Evolutionary conservation across 2,329 filamentous ascomycete species (phyloP).

Genomic region (Cyphellophora europaea): DNA sequence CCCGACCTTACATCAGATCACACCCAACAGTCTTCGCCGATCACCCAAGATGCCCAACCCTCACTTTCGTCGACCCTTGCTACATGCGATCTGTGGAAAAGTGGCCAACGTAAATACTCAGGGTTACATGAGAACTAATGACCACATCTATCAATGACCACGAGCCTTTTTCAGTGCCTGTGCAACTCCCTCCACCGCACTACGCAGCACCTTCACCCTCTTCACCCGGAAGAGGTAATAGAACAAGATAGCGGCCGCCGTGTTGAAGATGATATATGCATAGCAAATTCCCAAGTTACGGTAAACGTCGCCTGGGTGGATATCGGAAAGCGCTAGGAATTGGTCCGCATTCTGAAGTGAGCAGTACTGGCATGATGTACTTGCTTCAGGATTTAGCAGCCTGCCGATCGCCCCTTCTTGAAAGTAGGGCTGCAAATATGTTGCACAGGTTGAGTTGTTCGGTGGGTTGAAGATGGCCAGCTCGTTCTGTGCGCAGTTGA

Average conservation of each 20-base stretch:
- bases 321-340: slow-evolving; percentile 34
- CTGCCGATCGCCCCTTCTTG: slow-evolving; percentile 36
- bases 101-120: too few species aligned
- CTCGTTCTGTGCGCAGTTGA: slow-evolving; percentile 62
- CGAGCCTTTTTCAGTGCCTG: too few species aligned
- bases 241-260: slow-evolving; percentile 44
- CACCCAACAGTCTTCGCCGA: too few species aligned
- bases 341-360: slow-evolving; percentile 28
- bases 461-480: slow-evolving; percentile 35
- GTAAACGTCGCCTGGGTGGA: slow-evolving; percentile 53
- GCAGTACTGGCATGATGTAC: slow-evolving; percentile 49
- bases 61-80: too few species aligned
- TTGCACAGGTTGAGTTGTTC: slow-evolving; percentile 44
- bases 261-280: slow-evolving; percentile 51
- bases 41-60: too few species aligned
- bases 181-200: slow-evolving; percentile 1
- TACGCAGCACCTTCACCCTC: slow-evolving; percentile 1
- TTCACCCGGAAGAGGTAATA: slow-evolving; percentile 41
- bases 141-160: too few species aligned
- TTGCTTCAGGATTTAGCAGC: slow-evolving; percentile 52
- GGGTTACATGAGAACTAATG: too few species aligned
- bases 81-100: too few species aligned
- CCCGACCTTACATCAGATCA: too few species aligned
- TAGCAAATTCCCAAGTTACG: slow-evolving; percentile 59
- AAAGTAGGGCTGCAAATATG: slow-evolving; percentile 46